phyloP scores from a whole-genome alignment of 208 protist species.

The Trypanosoma theileri region DNA sequence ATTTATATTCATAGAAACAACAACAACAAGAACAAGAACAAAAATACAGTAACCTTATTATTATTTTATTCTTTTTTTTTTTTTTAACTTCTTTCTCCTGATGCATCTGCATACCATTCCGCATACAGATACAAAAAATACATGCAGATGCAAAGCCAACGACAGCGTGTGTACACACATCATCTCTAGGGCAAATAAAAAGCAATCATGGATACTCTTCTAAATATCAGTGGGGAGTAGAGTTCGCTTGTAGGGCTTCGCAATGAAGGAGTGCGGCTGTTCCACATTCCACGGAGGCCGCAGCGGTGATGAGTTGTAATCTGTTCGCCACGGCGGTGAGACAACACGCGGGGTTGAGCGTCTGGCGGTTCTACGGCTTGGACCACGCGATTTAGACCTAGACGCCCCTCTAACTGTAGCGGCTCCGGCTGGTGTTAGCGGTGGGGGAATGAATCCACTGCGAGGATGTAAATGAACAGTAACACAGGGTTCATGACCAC shows the following conservation, averaged over 20 bases:
- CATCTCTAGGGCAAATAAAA: neutral
- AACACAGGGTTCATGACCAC: slow-evolving; percentile 28
- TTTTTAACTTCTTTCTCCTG: neutral
- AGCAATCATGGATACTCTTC: neutral
- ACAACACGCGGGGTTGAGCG: slow-evolving; percentile 28
- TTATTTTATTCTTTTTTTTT: neutral
- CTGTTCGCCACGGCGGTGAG: slow-evolving; percentile 74
- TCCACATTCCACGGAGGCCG: slow-evolving; percentile 57
- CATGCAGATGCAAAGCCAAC: no score
- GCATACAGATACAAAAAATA: no score
- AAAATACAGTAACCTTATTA: slow-evolving; percentile 6
- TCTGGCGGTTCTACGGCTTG: slow-evolving; percentile 8
- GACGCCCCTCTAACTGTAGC: neutral
- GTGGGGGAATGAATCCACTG: neutral
- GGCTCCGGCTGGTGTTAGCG: no score
- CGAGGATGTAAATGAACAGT: slow-evolving; percentile 26
- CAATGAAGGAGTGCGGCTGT: slow-evolving; percentile 42
- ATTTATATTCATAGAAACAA: slow-evolving; percentile 3
- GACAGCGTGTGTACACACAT: neutral
- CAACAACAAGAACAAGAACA: slow-evolving; percentile 23
- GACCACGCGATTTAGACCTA: slow-evolving; percentile 3
- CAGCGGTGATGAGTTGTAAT: slow-evolving; percentile 52
- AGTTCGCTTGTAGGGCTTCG: slow-evolving; percentile 11
- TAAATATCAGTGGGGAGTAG: neutral
- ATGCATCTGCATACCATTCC: neutral